Evolutionary conservation across 2,329 filamentous ascomycete species (phyloP).

Genomic region (Diaporthe destruens): DNA sequence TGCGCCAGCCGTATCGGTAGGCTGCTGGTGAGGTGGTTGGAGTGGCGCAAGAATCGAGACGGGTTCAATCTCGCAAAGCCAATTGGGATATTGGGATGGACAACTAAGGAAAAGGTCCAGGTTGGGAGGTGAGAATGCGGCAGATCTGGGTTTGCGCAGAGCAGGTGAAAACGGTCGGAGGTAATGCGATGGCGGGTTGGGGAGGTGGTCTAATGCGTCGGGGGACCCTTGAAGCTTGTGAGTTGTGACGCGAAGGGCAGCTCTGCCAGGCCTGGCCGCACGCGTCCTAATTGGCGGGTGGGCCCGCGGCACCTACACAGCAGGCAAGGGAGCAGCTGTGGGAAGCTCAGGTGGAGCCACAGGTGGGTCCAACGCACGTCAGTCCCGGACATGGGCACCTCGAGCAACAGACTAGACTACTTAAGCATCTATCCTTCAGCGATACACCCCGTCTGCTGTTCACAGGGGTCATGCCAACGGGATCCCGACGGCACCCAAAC

Average conservation of each 20-base stretch:
- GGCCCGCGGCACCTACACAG: not conserved
- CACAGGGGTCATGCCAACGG: too few relatives aligned
- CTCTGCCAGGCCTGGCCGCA: conserved; percentile 26
- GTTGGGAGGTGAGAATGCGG: not conserved
- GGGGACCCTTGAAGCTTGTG: conserved; percentile 35
- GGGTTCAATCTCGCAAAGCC: not conserved
- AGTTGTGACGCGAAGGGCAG: conserved; percentile 38
- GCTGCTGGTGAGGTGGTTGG: not conserved
- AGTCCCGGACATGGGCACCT: conserved; percentile 6
- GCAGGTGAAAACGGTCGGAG: not conserved
- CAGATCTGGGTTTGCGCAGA: conserved; percentile 11
- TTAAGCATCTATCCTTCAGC: too few relatives aligned
- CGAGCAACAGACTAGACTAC: not conserved
- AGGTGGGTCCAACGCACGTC: not conserved
- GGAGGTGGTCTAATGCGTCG: conserved; percentile 17
- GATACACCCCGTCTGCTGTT: conserved; percentile 2
- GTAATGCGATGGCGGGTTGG: not conserved
- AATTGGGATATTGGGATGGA: conserved; percentile 39
- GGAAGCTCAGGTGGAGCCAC: conserved; percentile 31
- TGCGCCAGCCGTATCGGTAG: conserved; percentile 26
- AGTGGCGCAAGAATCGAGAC: not conserved
- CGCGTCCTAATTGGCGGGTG: conserved; percentile 36
- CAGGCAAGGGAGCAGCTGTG: conserved; percentile 2
- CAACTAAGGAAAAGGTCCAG: not conserved
- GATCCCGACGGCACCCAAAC: too few relatives aligned